Conservation (phyloP, 805 yeast genomes). For the Wickerhamiella alocasiicola region DNA sequence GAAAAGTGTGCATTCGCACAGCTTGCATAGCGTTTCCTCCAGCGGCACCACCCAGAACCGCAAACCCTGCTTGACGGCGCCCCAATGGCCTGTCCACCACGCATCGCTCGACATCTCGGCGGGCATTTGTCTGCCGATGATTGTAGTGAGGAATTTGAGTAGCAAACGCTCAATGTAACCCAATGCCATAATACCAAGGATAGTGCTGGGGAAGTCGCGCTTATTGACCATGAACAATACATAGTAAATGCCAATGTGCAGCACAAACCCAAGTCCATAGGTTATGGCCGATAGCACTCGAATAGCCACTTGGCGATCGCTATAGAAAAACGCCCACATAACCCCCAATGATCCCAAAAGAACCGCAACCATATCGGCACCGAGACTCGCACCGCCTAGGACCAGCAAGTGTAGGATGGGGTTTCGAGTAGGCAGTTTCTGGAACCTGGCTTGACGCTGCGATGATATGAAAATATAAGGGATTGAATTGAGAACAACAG, state of each 20-base stretch:
- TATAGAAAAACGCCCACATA: neutral
- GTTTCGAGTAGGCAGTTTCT: conserved; percentile 30
- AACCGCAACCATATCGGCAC: neutral
- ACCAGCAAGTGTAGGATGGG: conserved; percentile 44
- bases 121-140: conserved; percentile 49
- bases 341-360: neutral
- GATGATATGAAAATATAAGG: conserved; percentile 64
- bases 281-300: conserved; percentile 28
- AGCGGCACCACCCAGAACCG: conserved; percentile 67
- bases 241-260: conserved; percentile 46
- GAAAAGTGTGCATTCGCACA: conserved; percentile 74
- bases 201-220: conserved; percentile 47
- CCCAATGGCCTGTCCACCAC: conserved; percentile 43
- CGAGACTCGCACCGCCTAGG: conserved; percentile 8
- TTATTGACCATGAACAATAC: conserved; percentile 55
- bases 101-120: conserved; percentile 51
- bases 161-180: conserved; percentile 46
- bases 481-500: conserved; percentile 40
- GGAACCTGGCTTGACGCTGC: conserved; percentile 53
- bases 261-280: conserved; percentile 41
- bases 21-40: conserved; percentile 77
- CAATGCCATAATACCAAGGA: conserved; percentile 49
- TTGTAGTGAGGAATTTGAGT: conserved; percentile 38
- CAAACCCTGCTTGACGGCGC: conserved; percentile 66
- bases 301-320: neutral